phyloP scores from a whole-genome alignment of 805 yeast genomes.

The Sporopachydermia quercuum region DNA sequence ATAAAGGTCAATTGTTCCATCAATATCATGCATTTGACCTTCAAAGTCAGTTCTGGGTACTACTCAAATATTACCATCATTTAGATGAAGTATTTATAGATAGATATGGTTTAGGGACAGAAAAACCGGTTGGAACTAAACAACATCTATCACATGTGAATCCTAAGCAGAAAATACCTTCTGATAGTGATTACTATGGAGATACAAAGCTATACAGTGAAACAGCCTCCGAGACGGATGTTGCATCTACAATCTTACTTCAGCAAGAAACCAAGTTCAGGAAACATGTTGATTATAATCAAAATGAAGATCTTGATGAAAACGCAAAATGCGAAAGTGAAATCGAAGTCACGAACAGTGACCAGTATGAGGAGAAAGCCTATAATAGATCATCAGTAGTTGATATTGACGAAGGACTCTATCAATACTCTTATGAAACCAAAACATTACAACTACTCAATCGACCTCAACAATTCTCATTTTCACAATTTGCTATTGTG shows the following conservation, averaged over 20 bases:
- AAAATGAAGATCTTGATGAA: too few relatives aligned
- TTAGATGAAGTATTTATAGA: constrained; percentile 1
- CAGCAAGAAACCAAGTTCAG: not conserved
- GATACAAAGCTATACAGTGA: too few relatives aligned
- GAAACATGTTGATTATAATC: not conserved
- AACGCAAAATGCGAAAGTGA: too few relatives aligned
- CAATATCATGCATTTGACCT: not conserved
- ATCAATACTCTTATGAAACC: not conserved
- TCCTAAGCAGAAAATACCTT: too few relatives aligned
- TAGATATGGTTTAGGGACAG: not conserved
- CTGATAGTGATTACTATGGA: too few relatives aligned
- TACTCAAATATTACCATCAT: not conserved
- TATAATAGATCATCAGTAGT: too few relatives aligned
- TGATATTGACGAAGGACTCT: not conserved
- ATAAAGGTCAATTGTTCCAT: constrained; percentile 1
- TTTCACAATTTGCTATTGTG: constrained; percentile 10
- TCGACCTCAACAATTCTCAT: constrained; percentile 9
- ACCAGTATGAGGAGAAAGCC: too few relatives aligned
- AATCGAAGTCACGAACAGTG: too few relatives aligned
- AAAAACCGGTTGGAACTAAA: not conserved
- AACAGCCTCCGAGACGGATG: not conserved
- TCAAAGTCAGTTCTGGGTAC: constrained; percentile 1
- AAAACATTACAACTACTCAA: not conserved
- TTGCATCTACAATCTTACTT: not conserved
- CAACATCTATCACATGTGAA: too few relatives aligned